Conservation (phyloP, 176 grass and related monocot genomes). For the Tuctoria greenei region DNA sequence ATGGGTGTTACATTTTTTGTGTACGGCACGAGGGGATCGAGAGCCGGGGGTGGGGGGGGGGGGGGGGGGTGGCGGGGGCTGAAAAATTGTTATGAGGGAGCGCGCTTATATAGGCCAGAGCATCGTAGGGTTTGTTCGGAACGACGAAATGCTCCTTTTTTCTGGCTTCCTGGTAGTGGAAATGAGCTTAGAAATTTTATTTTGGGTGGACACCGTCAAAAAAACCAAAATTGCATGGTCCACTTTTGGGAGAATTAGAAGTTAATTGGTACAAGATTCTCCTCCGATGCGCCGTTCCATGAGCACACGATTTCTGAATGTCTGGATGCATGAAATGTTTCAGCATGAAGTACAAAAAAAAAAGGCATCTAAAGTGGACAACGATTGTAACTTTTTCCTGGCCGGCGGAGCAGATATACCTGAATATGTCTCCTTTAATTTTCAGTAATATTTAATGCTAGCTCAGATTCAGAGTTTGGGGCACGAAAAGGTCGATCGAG, state of each 20-base stretch:
- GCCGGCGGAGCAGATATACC: background rate
- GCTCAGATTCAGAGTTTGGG: slow-evolving; percentile 17
- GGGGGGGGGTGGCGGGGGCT: too few species aligned
- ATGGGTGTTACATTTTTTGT: too few species aligned
- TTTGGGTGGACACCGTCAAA: background rate
- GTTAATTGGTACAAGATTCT: too few species aligned
- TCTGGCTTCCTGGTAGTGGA: background rate
- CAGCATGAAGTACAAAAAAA: background rate
- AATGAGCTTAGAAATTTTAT: background rate
- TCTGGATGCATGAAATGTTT: background rate
- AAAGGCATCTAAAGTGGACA: background rate
- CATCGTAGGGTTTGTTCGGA: background rate
- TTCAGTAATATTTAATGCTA: slow-evolving; percentile 14
- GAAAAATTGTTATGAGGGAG: slow-evolving; percentile 23
- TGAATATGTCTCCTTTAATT: background rate
- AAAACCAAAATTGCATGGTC: background rate
- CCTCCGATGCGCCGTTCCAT: too few species aligned
- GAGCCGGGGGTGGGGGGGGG: slow-evolving; percentile 23
- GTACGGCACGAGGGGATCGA: background rate
- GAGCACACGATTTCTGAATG: too few species aligned
- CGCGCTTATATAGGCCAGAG: slow-evolving; percentile 46
- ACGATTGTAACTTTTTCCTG: background rate
- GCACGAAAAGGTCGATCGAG: slow-evolving; percentile 4
- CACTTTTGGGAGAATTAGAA: background rate
- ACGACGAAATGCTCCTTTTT: background rate